These are phyloP conservation scores for Daedaleopsis nitida DNA, from an alignment of 768 basidiomycete species.

Conservation along the genomic window DNA sequence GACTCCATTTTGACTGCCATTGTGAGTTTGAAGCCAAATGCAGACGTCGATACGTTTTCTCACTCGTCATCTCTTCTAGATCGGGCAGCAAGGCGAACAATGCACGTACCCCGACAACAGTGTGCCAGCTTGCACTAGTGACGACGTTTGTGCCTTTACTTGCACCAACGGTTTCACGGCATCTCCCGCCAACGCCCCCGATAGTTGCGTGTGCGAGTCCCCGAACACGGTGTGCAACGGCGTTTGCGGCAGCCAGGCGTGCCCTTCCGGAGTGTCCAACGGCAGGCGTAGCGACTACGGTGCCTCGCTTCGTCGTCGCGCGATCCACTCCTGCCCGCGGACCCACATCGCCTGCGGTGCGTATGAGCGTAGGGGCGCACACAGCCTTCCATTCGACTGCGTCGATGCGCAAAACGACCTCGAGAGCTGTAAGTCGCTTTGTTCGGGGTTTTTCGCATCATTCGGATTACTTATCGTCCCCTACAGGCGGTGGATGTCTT, in stretches of 20 bases:
- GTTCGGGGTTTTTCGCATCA: not conserved
- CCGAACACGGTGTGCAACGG: slow-evolving; percentile 51
- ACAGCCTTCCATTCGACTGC: slow-evolving; percentile 47
- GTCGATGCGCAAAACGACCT: slow-evolving; percentile 48
- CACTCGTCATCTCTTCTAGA: not conserved
- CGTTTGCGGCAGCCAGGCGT: slow-evolving; percentile 32
- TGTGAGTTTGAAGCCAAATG: not conserved
- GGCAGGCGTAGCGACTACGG: slow-evolving; percentile 12
- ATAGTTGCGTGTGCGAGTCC: slow-evolving; percentile 42
- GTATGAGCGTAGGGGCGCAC: slow-evolving; percentile 33
- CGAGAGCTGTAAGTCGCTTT: slow-evolving; percentile 49
- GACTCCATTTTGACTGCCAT: not conserved
- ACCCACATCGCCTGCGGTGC: slow-evolving; percentile 47
- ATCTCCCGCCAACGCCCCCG: slow-evolving; percentile 35
- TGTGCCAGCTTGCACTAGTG: slow-evolving; percentile 35
- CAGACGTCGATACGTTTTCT: not conserved
- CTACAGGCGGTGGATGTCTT: slow-evolving; percentile 50
- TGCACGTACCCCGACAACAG: slow-evolving; percentile 47
- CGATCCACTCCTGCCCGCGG: slow-evolving; percentile 31
- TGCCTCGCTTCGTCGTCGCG: slow-evolving; percentile 18
- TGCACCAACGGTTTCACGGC: slow-evolving; percentile 46
- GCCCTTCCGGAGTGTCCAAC: slow-evolving; percentile 26
- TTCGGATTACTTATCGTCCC: not conserved
- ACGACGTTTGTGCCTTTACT: slow-evolving; percentile 45
- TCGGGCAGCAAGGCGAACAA: not conserved